These are phyloP conservation scores for Eucalyptus microcorys DNA, from an alignment of 345 rosid species.

Conservation along the genomic window DNA sequence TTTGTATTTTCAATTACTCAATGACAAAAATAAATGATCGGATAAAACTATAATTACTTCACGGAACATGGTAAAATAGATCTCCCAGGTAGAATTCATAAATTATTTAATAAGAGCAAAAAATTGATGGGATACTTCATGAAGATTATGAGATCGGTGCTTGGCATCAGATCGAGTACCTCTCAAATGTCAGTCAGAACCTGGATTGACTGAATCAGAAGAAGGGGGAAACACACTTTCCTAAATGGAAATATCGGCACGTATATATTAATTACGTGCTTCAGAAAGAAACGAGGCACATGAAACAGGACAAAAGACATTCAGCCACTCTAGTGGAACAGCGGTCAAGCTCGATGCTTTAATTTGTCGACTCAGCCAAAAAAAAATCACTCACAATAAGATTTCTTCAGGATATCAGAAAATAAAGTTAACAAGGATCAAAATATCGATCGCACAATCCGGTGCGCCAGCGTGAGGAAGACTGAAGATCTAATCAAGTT, in stretches of 20 bases:
- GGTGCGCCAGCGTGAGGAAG: background rate
- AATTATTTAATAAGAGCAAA: background rate
- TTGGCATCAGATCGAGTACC: background rate
- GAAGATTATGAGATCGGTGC: background rate
- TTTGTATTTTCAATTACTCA: background rate
- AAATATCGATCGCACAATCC: background rate
- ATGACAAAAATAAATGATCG: background rate
- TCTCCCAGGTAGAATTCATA: background rate
- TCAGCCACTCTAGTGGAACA: background rate
- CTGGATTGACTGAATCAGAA: background rate
- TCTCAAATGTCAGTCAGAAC: background rate
- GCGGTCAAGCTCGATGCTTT: background rate
- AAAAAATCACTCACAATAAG: background rate
- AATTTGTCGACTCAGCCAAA: background rate
- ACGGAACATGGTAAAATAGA: background rate
- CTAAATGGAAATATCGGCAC: background rate
- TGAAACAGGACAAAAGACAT: background rate
- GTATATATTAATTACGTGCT: background rate
- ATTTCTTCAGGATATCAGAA: background rate
- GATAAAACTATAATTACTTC: background rate
- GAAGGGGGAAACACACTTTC: background rate
- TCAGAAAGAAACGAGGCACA: background rate
- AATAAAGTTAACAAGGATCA: background rate
- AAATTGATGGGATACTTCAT: background rate
- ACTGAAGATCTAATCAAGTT: background rate